These are phyloP conservation scores for Vanderwaltozyma verrucispora DNA, from an alignment of 805 yeast genomes.

Conservation along the genomic window DNA sequence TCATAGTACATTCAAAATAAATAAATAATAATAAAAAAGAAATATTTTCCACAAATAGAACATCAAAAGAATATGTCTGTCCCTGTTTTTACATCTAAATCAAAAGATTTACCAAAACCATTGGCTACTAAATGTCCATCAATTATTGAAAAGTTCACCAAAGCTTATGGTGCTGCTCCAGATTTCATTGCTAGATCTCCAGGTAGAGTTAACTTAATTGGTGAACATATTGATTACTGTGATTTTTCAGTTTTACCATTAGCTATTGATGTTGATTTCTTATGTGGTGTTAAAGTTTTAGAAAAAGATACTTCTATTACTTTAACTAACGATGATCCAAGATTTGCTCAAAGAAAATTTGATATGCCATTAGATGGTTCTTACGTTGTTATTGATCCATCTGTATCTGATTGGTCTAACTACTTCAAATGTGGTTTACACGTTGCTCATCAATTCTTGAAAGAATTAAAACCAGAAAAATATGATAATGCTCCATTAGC, in stretches of 20 bases:
- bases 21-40: too few relatives aligned
- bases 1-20: too few relatives aligned
- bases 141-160: slow-evolving; percentile 7
- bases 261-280: slow-evolving; percentile 60
- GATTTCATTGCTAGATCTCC: slow-evolving; percentile 55
- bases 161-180: slow-evolving; percentile 8
- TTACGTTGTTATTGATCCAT: slow-evolving; percentile 37
- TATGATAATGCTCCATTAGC: slow-evolving; percentile 24
- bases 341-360: slow-evolving; percentile 30
- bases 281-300: slow-evolving; percentile 38
- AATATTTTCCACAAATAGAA: too few relatives aligned
- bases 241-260: slow-evolving; percentile 59
- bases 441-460: slow-evolving; percentile 44
- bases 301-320: slow-evolving; percentile 18
- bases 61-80: slow-evolving; percentile 8
- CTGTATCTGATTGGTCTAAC: slow-evolving; percentile 48
- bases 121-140: slow-evolving; percentile 3
- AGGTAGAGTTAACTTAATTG: slow-evolving; percentile 64
- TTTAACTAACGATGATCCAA: slow-evolving; percentile 28
- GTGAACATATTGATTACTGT: slow-evolving; percentile 66
- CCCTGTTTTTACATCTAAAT: slow-evolving; percentile 6
- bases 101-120: slow-evolving; percentile 5
- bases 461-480: slow-evolving; percentile 22
- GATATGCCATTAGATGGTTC: slow-evolving; percentile 34
- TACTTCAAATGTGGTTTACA: slow-evolving; percentile 56